Evolutionary conservation across 805 yeast genomes (phyloP).

Genomic region (Teunomyces aglyptinius): DNA sequence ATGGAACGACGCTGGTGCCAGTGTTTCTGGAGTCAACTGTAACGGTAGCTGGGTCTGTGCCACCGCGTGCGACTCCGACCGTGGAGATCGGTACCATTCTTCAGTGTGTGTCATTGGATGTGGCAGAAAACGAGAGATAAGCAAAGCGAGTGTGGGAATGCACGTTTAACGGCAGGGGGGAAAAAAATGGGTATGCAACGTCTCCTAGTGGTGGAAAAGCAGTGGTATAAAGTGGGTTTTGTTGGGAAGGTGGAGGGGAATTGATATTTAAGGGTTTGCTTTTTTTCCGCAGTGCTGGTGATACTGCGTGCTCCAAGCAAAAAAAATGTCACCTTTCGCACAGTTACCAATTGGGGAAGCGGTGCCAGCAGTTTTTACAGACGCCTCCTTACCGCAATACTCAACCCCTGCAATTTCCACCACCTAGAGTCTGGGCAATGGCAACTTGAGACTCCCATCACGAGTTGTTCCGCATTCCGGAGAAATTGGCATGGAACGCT

Average conservation of each 20-base stretch:
- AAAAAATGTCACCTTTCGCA: not conserved
- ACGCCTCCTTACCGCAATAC: not conserved
- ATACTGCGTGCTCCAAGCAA: not conserved
- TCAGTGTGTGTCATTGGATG: not conserved
- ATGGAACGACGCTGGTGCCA: not conserved
- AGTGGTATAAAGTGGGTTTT: not conserved
- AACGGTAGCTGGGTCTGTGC: not conserved
- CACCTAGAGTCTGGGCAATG: no score
- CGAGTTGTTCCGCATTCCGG: not conserved
- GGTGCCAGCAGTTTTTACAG: not conserved
- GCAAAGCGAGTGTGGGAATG: not conserved
- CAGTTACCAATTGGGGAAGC: not conserved
- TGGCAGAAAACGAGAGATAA: not conserved
- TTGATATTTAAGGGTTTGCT: slow-evolving; percentile 1
- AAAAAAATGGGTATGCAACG: no score
- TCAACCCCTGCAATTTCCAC: not conserved
- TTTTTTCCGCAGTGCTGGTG: slow-evolving; percentile 2
- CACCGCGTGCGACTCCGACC: not conserved
- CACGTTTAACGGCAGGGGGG: not conserved
- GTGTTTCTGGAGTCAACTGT: not conserved
- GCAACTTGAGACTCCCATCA: no score
- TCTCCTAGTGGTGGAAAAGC: not conserved
- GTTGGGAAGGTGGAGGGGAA: slow-evolving; percentile 3
- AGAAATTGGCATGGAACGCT: not conserved
- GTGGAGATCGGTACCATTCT: not conserved